These are phyloP conservation scores for Fragaria nilgerrensis DNA, from an alignment of 306 rosid genomes.

Conservation along the genomic window DNA sequence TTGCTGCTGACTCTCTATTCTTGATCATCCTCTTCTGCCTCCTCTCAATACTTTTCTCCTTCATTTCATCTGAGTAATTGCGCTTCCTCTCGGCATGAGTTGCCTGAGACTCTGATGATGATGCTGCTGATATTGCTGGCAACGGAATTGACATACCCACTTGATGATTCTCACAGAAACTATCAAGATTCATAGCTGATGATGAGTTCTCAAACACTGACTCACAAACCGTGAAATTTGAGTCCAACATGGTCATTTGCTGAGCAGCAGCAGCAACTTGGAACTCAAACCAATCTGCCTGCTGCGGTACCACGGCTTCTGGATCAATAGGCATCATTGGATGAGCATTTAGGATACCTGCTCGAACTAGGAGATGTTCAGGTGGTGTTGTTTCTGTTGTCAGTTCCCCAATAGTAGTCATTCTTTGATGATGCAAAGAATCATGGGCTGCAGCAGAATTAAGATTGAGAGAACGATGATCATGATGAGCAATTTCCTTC, in stretches of 20 bases:
- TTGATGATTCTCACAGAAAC: constrained; percentile 30
- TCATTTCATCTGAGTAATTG: constrained; percentile 32
- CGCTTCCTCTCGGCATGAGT: constrained; percentile 26
- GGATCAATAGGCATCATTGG: constrained; percentile 31
- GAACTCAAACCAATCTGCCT: constrained; percentile 40
- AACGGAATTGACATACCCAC: constrained; percentile 25
- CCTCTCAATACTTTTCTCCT: constrained; percentile 43
- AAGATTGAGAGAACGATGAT: neutral
- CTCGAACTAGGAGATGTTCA: constrained; percentile 29
- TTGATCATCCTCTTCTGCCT: constrained; percentile 68
- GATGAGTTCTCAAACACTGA: constrained; percentile 28
- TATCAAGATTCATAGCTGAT: constrained; percentile 20
- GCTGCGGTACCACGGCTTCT: constrained; percentile 29
- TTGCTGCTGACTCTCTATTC: constrained; percentile 68
- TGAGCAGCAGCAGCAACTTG: constrained; percentile 25
- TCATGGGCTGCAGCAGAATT: neutral
- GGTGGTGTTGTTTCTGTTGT: constrained; percentile 10
- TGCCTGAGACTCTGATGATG: constrained; percentile 36
- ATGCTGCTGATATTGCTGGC: constrained; percentile 26
- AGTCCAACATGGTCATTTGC: constrained; percentile 14
- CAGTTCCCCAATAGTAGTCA: constrained; percentile 28
- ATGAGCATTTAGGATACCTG: constrained; percentile 14
- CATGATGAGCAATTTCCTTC: constrained; percentile 27
- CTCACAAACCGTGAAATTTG: constrained; percentile 19
- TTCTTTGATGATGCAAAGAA: constrained; percentile 16